Percentiles rank a stretch among this genome's conserved stretches.
Conservation (phyloP, 495 filamentous ascomycete genomes). For the Thermochaetoides thermophila region DNA sequence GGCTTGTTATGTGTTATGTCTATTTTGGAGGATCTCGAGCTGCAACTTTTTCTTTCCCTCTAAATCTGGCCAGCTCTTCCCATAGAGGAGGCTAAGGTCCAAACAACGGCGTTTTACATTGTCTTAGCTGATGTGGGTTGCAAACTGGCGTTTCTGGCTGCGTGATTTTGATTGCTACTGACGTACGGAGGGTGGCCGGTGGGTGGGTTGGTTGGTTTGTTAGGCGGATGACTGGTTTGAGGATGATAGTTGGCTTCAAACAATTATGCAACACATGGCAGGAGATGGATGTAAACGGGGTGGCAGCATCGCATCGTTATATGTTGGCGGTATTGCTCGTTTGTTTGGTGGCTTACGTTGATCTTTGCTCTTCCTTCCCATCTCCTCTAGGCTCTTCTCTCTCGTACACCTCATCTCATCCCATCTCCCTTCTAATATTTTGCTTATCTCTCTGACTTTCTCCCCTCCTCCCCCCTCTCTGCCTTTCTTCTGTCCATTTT, state of each 20-base stretch:
- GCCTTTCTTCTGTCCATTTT: no score
- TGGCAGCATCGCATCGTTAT: no score
- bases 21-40: background rate
- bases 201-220: slow-evolving; percentile 8
- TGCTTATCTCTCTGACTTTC: slow-evolving; percentile 4
- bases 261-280: no score
- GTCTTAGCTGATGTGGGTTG: slow-evolving; percentile 16
- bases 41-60: background rate
- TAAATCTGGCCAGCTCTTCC: slow-evolving; percentile 8
- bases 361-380: background rate
- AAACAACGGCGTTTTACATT: slow-evolving; percentile 11
- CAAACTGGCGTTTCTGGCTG: slow-evolving; percentile 9
- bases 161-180: no score
- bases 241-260: no score
- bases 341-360: background rate
- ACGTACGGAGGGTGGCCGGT: background rate
- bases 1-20: no score
- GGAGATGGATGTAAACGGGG: no score
- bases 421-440: no score
- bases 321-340: no score
- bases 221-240: no score
- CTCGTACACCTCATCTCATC: background rate
- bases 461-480: slow-evolving; percentile 1
- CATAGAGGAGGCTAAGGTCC: slow-evolving; percentile 16
- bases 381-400: background rate